Evolutionary conservation across 805 yeast genomes (phyloP).

Genomic region (Jamesozyma rosinii): DNA sequence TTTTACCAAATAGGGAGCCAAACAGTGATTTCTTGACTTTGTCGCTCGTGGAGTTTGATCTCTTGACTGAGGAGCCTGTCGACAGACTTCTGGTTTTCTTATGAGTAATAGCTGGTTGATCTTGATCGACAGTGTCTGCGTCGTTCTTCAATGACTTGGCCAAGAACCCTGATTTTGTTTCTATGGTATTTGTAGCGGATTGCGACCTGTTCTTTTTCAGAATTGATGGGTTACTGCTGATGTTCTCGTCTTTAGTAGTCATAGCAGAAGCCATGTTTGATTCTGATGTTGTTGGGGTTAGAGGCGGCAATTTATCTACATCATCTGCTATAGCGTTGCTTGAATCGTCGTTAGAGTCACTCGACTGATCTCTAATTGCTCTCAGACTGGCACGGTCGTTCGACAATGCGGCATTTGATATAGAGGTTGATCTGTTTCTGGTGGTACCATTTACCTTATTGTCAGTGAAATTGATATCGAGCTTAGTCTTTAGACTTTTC

Average conservation of each 20-base stretch:
- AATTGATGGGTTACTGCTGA: neutral
- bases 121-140: neutral
- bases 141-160: neutral
- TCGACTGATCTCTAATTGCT: neutral
- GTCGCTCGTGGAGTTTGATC: conserved; percentile 17
- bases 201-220: conserved; percentile 1
- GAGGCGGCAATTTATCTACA: neutral
- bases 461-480: neutral
- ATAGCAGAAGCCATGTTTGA: neutral
- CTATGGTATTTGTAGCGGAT: conserved; percentile 4
- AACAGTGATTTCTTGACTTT: conserved; percentile 21
- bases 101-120: neutral
- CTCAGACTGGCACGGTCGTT: neutral
- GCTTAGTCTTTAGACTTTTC: neutral
- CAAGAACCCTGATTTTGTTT: neutral
- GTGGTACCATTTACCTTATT: neutral
- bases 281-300: neutral
- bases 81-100: conserved; percentile 1
- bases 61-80: conserved; percentile 4
- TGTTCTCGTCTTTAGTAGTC: neutral
- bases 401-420: conserved; percentile 13
- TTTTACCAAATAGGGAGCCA: conserved; percentile 23
- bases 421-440: conserved; percentile 16
- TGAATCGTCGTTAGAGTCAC: neutral
- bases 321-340: neutral